These are phyloP conservation scores for Apiospora sp. DNA, from an alignment of 2,329 filamentous ascomycete genomes.

Conservation along the genomic window DNA sequence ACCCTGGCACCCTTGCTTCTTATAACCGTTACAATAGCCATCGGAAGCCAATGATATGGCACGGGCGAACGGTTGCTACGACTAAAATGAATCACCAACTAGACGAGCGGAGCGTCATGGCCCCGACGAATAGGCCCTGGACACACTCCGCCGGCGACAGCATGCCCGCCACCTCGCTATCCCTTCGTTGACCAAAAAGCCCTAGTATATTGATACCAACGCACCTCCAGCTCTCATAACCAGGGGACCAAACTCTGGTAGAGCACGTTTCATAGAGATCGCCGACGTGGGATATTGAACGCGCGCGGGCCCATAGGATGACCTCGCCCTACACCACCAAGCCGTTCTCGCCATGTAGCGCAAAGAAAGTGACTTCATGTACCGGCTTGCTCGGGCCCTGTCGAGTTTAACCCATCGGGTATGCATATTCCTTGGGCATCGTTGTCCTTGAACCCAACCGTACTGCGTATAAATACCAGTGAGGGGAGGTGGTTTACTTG, in stretches of 20 bases:
- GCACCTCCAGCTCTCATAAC: not conserved
- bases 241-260: not conserved
- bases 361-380: not conserved
- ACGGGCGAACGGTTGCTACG: not conserved
- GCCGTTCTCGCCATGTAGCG: conserved; percentile 10
- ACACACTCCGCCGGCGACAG: not conserved
- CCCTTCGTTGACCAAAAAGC: not conserved
- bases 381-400: conserved; percentile 6
- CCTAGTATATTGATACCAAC: not conserved
- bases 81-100: not conserved
- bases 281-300: conserved; percentile 1
- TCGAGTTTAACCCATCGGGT: not conserved
- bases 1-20: not conserved
- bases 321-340: conserved; percentile 17
- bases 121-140: conserved; percentile 4
- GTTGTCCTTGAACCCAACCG: not conserved
- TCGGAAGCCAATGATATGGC: not conserved
- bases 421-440: conserved; percentile 1
- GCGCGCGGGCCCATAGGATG: conserved; percentile 12
- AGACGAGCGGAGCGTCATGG: conserved; percentile 10
- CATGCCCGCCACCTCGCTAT: not conserved
- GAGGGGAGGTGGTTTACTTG: not conserved
- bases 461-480: not conserved
- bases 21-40: not conserved
- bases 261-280: conserved; percentile 13